These are phyloP conservation scores for Recurvomyces mirabilis DNA, from an alignment of 495 filamentous ascomycete species.

Conservation along the genomic window DNA sequence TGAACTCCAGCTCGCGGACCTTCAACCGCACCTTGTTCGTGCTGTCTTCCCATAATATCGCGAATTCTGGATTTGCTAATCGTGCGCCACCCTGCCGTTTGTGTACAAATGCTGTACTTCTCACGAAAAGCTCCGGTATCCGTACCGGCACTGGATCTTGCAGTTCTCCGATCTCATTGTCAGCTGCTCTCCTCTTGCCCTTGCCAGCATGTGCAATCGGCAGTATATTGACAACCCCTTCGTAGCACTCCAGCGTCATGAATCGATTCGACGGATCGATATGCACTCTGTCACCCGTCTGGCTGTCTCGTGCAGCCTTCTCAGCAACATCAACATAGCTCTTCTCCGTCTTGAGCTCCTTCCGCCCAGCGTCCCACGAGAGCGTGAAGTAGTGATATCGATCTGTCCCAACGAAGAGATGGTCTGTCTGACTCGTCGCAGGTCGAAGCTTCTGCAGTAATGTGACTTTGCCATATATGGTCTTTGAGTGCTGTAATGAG, in stretches of 20 bases:
- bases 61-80: constrained; percentile 59
- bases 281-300: constrained; percentile 62
- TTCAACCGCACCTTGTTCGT: constrained; percentile 49
- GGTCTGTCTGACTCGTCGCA: constrained; percentile 58
- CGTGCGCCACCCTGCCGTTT: constrained; percentile 37
- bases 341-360: constrained; percentile 55
- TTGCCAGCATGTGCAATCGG: constrained; percentile 49
- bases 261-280: constrained; percentile 74
- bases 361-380: constrained; percentile 59
- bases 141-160: constrained; percentile 60
- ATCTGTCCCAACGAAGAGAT: constrained; percentile 88
- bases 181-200: constrained; percentile 42
- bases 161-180: constrained; percentile 44
- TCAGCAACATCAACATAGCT: constrained; percentile 63
- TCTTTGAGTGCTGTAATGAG: constrained; percentile 47
- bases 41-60: constrained; percentile 70
- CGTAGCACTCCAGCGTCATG: constrained; percentile 78
- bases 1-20: constrained; percentile 45
- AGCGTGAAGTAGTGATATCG: constrained; percentile 82
- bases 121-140: constrained; percentile 77
- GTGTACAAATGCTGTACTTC: constrained; percentile 70
- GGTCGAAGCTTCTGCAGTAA: constrained; percentile 78
- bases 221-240: constrained; percentile 71
- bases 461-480: constrained; percentile 70
- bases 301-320: constrained; percentile 65